Base-by-base conservation (phyloP, 2,329 filamentous ascomycete genomes). In the Venturia aucupariae region DNA sequence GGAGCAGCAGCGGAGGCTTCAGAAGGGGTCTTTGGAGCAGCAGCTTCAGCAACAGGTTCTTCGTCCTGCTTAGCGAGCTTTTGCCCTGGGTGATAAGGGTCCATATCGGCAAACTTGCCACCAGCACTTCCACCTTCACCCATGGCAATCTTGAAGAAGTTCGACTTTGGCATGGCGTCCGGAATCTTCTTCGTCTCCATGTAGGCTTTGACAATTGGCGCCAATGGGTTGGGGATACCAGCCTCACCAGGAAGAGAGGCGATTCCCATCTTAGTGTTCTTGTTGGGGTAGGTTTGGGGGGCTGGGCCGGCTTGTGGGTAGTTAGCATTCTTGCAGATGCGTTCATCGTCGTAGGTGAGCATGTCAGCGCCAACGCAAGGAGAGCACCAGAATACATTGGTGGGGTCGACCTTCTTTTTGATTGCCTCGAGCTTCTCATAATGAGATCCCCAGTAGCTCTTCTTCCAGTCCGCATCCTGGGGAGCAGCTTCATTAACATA, bases 351-450 rank as follows among this genome's bases (percentile, higher is more conserved):
- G 64, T 65, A 65, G 24, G 60, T 38, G 60, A 64, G 51, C 59
- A 54, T 57, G 24, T 65, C 64, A 41, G 54, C 57, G 19, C 64
- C 64, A 2, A 62, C 64, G 24, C 64, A 65, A 27, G 59, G 32
- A 44, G 35, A 42, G 24, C 64, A 65, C 42, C 51, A 65, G 42
- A 66, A 66, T 4, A 66, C 65, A 8, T 59, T 61, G 10, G 27
- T 51, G 3, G 65, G 65, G 35, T 66, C 65, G 30, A 66, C 48
- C 39, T 66, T 66, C 63, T 46, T 46, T 44, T 66, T 66, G 44
- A 66, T 65, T 24, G 42, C 8, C 17, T 66, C 46, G 15, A 66
- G 57, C 32, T 61, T 38, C 48, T 65, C 38, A 42, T 66, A 66
- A 44, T 66, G 66, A 35, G 19, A 30, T 5, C 65, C 65, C 63